phyloP scores from a whole-genome alignment of 805 yeast species.

The Alloascoidea africana region DNA sequence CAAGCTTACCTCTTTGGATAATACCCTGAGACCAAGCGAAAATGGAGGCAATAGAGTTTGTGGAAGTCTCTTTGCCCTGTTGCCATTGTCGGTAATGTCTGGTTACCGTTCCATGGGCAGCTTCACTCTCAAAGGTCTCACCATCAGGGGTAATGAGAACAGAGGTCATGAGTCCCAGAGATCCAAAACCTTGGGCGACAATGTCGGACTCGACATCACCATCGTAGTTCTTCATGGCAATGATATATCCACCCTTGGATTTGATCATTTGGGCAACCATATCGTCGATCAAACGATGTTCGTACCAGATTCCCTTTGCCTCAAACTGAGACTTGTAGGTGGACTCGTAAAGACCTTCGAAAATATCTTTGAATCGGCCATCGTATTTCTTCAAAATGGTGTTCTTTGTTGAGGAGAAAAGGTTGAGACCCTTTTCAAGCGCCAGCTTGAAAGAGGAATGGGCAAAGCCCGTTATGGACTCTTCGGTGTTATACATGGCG shows the following conservation, averaged over 20 bases:
- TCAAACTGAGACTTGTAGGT: conserved; percentile 45
- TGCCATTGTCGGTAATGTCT: conserved; percentile 77
- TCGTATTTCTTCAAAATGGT: conserved; percentile 73
- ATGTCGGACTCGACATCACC: conserved; percentile 81
- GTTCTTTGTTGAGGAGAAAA: conserved; percentile 63
- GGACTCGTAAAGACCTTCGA: conserved; percentile 47
- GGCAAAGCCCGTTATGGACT: conserved; percentile 63
- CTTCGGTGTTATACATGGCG: conserved; percentile 77
- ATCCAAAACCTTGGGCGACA: conserved; percentile 80
- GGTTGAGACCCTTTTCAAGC: conserved; percentile 41
- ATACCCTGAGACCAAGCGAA: conserved; percentile 83
- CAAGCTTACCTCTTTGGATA: conserved; percentile 68
- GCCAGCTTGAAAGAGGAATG: conserved; percentile 71
- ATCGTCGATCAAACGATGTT: conserved; percentile 73
- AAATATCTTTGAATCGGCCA: conserved; percentile 71
- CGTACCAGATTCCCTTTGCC: conserved; percentile 48
- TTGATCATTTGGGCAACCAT: conserved; percentile 86
- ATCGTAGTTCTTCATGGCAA: conserved; percentile 74
- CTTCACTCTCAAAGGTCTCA: conserved; percentile 72
- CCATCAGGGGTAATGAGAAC: conserved; percentile 77
- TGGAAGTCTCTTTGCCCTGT: conserved; percentile 70
- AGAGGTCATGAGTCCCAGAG: conserved; percentile 75
- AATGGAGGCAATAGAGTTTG: conserved; percentile 75
- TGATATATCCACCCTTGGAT: conserved; percentile 68
- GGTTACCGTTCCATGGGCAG: conserved; percentile 82